Base-by-base conservation (phyloP, 352 stramenopile species). In the Phytopythium litorale region DNA sequence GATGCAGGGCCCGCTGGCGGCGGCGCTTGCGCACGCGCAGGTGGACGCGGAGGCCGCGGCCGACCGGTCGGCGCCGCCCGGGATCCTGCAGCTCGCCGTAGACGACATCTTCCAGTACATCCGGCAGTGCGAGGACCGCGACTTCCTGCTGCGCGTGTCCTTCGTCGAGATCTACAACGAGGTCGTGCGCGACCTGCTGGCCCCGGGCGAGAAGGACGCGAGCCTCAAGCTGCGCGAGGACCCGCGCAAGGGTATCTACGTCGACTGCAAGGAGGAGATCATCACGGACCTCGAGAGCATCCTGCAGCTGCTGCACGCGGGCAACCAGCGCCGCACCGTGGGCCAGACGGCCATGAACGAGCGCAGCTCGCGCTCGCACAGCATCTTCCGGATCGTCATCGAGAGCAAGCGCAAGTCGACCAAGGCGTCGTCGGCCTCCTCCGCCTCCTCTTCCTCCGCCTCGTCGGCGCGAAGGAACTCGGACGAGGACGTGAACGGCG, bases 161-260 rank as follows among this genome's bases (percentile, higher is more conserved):
- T 99, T 98, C 68, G 81, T 99, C 38, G 98, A 99, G 77, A 99
- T 99, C 66, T 99, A 99, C 80, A 99, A 99, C 67, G 98, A 99
- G 78, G 92, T 98, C 51, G 93, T 99, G 13, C 76, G 89, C 9
- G 98, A 99, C 73, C 77, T 99, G 51, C 81, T 99, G 9, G 83
- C 74, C n/a, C 52, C 69, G 0, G 72, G 45, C 66, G 79, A 80
- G 19, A 72, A 77, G 54, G 69, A 60, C n/a, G 56, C 50, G 12
- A 87, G 68, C 30, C 70, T 97, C 57, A 88, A 96, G 63, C 80
- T 98, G 42, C 83, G 90, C 16, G 97, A 99, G 61, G 97, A 98
- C 76, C 94, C 94, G 35, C 72, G 88, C 15, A 96, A 97, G 52
- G 85, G 97, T 50, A 96, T 99, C 1, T 99, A 99, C 78, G 96